Evolutionary conservation across 2,329 filamentous ascomycete genomes (phyloP), one percentile per base, ranked within the genome.

Genomic region (Colletotrichum gigasporum): DNA sequence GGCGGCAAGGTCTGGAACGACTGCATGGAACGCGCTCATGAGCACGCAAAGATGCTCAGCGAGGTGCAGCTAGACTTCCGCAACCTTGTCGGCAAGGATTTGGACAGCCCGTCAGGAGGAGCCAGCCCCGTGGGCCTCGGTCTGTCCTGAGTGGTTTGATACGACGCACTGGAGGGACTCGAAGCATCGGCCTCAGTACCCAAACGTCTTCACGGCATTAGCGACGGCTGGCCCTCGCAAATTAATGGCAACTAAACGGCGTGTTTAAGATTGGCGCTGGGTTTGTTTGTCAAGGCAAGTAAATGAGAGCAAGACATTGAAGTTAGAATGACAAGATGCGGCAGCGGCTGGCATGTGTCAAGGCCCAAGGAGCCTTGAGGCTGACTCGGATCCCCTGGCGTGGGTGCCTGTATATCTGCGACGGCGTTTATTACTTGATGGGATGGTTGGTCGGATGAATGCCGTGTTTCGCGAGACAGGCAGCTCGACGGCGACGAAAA

Each of bases 21-120:
- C 72, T 98, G 96, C 78, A 89, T 97, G 81, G 87, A 91, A 42
- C 86, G 91, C 69, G 93, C 95, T 4, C 90, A 88, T 74, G 88
- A 91, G 55, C 94, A 98, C 78, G 93, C 93, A 0, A 84, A 83
- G 63, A 89, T 96, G 82, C 80, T 99, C 63, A 86, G 87, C 5
- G 92, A 96, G 65, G 94, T 97, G 20, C 94, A 94, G 0, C 80
- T 99, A 30, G 95, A 99, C 76, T 98, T 99, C 74, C 87, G 86
- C 59, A 92, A 92, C 69, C 78, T 98, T 59, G 89, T 97, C 12
- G 92, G 91, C 14, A 84, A 84, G 68, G 88, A 85, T 37, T 70
- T 83, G 44, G 72, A 77, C 44, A 72, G 72, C 47, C 69, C 70
- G 47, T 69, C 70, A 12, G 66, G 64, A 53, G 50, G 54, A 24